Evolutionary conservation across 164 flowering plant species (phyloP).

Genomic region (Cinnamomum chago): DNA sequence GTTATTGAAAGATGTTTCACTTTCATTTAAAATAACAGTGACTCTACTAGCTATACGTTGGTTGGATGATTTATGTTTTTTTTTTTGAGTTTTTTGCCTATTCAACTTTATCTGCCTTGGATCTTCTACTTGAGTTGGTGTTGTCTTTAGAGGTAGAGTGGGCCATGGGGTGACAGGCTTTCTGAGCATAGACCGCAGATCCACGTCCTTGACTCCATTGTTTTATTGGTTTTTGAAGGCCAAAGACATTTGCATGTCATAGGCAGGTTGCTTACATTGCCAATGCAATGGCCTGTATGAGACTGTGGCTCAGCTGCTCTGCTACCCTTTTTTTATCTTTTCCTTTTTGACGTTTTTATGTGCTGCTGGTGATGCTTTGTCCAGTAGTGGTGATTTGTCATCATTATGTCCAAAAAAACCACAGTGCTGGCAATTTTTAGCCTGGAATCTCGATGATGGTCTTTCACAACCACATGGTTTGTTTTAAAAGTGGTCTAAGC

Average conservation of each 20-base stretch:
- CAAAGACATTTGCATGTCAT: background rate
- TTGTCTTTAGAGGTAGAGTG: constrained; percentile 14
- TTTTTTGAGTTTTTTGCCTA: background rate
- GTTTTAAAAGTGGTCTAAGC: too few species aligned
- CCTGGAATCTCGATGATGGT: too few species aligned
- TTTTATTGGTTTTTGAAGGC: background rate
- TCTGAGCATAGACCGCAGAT: constrained; percentile 11
- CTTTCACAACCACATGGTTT: too few species aligned
- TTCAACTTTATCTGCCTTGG: constrained; percentile 9
- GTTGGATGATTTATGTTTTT: constrained; percentile 6
- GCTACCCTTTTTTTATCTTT: background rate
- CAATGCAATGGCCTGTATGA: background rate
- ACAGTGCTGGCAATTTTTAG: too few species aligned
- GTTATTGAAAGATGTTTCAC: background rate
- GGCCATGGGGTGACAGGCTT: background rate
- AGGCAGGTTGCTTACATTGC: background rate
- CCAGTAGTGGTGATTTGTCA: background rate
- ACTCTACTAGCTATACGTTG: background rate
- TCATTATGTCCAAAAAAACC: background rate
- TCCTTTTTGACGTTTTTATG: background rate
- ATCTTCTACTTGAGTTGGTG: constrained; percentile 13
- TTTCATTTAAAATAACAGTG: constrained; percentile 4
- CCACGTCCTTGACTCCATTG: background rate
- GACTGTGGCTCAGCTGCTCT: background rate
- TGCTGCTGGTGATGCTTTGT: background rate